phyloP scores from a whole-genome alignment of 768 basidiomycete species.

The Chlorophyllum brunneum region DNA sequence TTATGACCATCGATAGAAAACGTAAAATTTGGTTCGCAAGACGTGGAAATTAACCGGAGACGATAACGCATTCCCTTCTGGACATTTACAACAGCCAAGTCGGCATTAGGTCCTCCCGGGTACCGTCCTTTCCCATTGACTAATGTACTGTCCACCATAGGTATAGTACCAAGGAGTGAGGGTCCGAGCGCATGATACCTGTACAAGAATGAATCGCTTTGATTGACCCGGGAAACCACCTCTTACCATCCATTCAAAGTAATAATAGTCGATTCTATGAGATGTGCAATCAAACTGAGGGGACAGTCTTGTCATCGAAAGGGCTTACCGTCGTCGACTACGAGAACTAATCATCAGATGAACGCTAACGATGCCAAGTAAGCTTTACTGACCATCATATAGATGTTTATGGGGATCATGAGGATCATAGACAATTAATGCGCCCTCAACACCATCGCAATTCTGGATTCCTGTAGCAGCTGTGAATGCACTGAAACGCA shows the following conservation, averaged over 20 bases:
- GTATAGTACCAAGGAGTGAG: slow-evolving; percentile 16
- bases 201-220: background rate
- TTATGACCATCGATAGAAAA: slow-evolving; percentile 44
- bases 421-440: slow-evolving; percentile 35
- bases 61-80: slow-evolving; percentile 27
- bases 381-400: slow-evolving; percentile 21
- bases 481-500: background rate
- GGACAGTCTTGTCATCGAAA: no score
- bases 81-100: slow-evolving; percentile 32
- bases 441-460: slow-evolving; percentile 40
- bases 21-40: slow-evolving; percentile 29
- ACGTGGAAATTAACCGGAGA: slow-evolving; percentile 20
- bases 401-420: slow-evolving; percentile 26
- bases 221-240: background rate
- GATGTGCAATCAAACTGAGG: slow-evolving; percentile 18
- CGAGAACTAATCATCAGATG: slow-evolving; percentile 12
- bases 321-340: slow-evolving; percentile 30
- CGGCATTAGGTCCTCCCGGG: slow-evolving; percentile 25
- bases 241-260: slow-evolving; percentile 34
- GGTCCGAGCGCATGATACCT: slow-evolving; percentile 22
- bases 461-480: slow-evolving; percentile 35
- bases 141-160: slow-evolving; percentile 26
- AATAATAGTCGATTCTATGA: slow-evolving; percentile 33
- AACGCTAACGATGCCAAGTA: background rate
- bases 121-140: slow-evolving; percentile 37